Percentiles rank a stretch among this genome's conserved stretches.
phyloP scores from a whole-genome alignment of 2,329 filamentous ascomycete genomes.

The Aspergillus sp. region DNA sequence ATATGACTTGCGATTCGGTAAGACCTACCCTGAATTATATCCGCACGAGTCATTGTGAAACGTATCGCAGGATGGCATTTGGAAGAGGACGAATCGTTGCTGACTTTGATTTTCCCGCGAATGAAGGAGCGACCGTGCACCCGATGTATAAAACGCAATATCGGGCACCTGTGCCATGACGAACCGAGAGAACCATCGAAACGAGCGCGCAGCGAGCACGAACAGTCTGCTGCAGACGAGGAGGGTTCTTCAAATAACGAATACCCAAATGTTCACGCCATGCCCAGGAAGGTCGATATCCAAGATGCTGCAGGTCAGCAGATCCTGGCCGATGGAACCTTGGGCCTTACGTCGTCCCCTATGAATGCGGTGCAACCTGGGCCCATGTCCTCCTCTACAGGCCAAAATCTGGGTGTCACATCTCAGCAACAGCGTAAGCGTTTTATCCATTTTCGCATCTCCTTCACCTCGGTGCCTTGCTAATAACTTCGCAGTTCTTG shows the following conservation, averaged over 20 bases:
- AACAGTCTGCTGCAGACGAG: constrained; percentile 60
- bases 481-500: constrained; percentile 60
- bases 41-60: constrained; percentile 24
- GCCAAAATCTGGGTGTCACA: constrained; percentile 64
- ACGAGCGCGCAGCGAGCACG: constrained; percentile 69
- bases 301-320: constrained; percentile 52
- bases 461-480: constrained; percentile 15
- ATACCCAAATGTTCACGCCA: constrained; percentile 44
- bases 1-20: constrained; percentile 93
- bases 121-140: constrained; percentile 88
- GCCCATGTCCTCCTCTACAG: constrained; percentile 66
- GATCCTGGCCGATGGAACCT: constrained; percentile 41
- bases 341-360: constrained; percentile 51
- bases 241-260: constrained; percentile 50
- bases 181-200: constrained; percentile 88
- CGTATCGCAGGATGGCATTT: constrained; percentile 16
- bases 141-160: constrained; percentile 96
- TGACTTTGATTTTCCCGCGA: constrained; percentile 20
- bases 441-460: neutral
- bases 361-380: constrained; percentile 59
- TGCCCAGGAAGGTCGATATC: constrained; percentile 57
- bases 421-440: constrained; percentile 75
- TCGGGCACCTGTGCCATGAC: constrained; percentile 97
- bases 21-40: constrained; percentile 39
- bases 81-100: constrained; percentile 27